A percentile compares a stretch with the other conserved stretches of the same genome.
Evolutionary conservation across 352 stramenopile genomes (phyloP).

Genomic region (Paralagenidium karlingii): DNA sequence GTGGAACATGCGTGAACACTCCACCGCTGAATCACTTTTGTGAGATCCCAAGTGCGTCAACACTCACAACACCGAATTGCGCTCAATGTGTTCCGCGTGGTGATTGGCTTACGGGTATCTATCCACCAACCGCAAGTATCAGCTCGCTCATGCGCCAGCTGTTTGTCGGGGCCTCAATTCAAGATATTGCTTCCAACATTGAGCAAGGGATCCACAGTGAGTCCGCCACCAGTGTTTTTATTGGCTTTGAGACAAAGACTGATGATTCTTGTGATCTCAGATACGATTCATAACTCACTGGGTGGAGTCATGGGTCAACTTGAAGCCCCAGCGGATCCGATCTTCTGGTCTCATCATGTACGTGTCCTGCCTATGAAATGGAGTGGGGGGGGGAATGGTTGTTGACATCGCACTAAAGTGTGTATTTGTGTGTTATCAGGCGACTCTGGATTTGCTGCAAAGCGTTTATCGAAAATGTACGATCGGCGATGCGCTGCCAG

Average conservation of each 20-base stretch:
- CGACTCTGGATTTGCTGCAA: conserved; percentile 74
- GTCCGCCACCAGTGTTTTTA: conserved; percentile 3
- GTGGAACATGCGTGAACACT: conserved; percentile 33
- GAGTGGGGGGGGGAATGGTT: too few relatives aligned
- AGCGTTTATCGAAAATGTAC: conserved; percentile 78
- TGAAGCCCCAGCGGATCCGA: conserved; percentile 66
- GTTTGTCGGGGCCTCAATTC: conserved; percentile 54
- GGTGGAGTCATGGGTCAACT: conserved; percentile 52
- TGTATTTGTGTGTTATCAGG: too few relatives aligned
- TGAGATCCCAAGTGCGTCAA: conserved; percentile 46
- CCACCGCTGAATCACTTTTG: conserved; percentile 64
- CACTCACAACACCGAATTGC: conserved; percentile 18
- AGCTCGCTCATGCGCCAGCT: conserved; percentile 67
- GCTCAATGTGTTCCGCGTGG: conserved; percentile 60
- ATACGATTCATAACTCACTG: conserved; percentile 71
- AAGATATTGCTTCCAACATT: conserved; percentile 41
- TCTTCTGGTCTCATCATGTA: conserved; percentile 82
- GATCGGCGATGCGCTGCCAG: conserved; percentile 38
- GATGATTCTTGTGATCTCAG: conserved; percentile 13
- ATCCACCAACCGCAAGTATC: conserved; percentile 53
- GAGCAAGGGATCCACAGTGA: conserved; percentile 70
- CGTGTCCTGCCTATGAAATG: too few relatives aligned
- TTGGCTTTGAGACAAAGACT: too few relatives aligned
- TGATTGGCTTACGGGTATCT: conserved; percentile 28
- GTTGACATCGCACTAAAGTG: too few relatives aligned